Base-by-base conservation (phyloP, 768 basidiomycete species). In the Exidia glandulosa region DNA sequence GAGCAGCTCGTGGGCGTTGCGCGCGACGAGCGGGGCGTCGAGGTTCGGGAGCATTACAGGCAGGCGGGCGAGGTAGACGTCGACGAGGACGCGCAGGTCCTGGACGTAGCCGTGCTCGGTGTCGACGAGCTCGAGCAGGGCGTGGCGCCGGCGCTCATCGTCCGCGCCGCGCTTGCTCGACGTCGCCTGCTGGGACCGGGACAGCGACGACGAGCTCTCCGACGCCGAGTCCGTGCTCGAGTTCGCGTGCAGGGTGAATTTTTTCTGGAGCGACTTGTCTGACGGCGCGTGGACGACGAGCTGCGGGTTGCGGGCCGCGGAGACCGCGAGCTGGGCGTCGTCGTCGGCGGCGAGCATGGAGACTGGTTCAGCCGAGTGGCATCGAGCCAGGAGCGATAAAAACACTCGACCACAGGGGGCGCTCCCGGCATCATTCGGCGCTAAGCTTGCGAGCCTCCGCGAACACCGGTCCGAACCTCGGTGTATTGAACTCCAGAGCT, bases 21-120 rank as follows among this genome's bases (percentile, higher is more conserved):
- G 81, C 45, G 79, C 79, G 60, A 91, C 70, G 3, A 76, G 61
- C 52, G 81, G 80, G 25, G 87, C 70, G 66, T 89, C 87, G 13
- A 67, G 67, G 55, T 81, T 76, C 19, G 81, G 77, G 63, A 89
- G 13, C 47, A 63, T 48, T 16, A 55, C 33, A 19, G 48, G 41
- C 41, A 62, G 50, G 27, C 34, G 52, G 29, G 47, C 58, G 27
- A 61, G 33, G 81, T 5, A 88, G 69, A 54, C 77, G 76, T 16
- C 79, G 82, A 6, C 75, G 65, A 32, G 72, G 61, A 54, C 66
- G 59, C 64, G 81, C 66, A 97, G 72, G 71, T 94, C 92, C 57
- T 78, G 69, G 9, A 93, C 78, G 70, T 97, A 98, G 6, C 83
- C 83, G 23, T 83, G 75, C 75, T 98, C 95, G 1, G 93, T 94